Conservation (phyloP, 2,329 filamentous ascomycete genomes). For the Rhexocercosporidium sp. region DNA sequence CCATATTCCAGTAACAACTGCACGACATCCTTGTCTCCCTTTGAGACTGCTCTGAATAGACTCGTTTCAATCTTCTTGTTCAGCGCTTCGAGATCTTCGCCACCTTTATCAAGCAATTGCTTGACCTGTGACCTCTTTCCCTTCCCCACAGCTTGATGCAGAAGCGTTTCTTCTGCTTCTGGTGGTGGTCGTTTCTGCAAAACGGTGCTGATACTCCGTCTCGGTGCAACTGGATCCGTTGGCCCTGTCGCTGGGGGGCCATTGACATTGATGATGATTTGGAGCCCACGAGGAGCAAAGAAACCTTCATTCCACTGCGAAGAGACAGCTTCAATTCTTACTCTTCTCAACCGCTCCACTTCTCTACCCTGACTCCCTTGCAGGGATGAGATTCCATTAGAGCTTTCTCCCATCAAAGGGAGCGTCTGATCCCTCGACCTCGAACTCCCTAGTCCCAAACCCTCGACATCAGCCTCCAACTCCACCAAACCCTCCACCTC, state of each 20-base stretch:
- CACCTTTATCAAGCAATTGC: slow-evolving; percentile 12
- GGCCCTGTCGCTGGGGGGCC: neutral
- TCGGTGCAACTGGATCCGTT: neutral
- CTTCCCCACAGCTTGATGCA: slow-evolving; percentile 21
- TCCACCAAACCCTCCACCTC: slow-evolving; percentile 43
- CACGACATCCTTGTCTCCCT: slow-evolving; percentile 24
- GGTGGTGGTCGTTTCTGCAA: slow-evolving; percentile 15
- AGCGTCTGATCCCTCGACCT: slow-evolving; percentile 35
- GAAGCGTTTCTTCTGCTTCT: slow-evolving; percentile 11
- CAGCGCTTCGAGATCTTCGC: slow-evolving; percentile 22
- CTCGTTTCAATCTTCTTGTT: slow-evolving; percentile 23
- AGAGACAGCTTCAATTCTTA: slow-evolving; percentile 47
- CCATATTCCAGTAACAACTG: slow-evolving; percentile 22
- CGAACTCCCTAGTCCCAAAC: slow-evolving; percentile 41
- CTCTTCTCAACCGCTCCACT: slow-evolving; percentile 36
- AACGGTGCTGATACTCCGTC: slow-evolving; percentile 3
- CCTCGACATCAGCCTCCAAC: slow-evolving; percentile 45
- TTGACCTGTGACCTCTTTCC: slow-evolving; percentile 20
- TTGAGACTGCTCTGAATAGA: slow-evolving; percentile 16
- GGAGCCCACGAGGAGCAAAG: slow-evolving; percentile 55
- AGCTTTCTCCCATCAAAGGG: slow-evolving; percentile 6
- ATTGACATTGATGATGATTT: slow-evolving; percentile 38
- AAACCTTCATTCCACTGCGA: slow-evolving; percentile 62
- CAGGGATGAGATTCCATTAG: slow-evolving; percentile 44
- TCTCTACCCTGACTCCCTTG: slow-evolving; percentile 2